Evolutionary conservation across 139 green algal species (phyloP), one percentile per base, ranked within the genome.

Genomic region (Desmodesmus armatus): DNA sequence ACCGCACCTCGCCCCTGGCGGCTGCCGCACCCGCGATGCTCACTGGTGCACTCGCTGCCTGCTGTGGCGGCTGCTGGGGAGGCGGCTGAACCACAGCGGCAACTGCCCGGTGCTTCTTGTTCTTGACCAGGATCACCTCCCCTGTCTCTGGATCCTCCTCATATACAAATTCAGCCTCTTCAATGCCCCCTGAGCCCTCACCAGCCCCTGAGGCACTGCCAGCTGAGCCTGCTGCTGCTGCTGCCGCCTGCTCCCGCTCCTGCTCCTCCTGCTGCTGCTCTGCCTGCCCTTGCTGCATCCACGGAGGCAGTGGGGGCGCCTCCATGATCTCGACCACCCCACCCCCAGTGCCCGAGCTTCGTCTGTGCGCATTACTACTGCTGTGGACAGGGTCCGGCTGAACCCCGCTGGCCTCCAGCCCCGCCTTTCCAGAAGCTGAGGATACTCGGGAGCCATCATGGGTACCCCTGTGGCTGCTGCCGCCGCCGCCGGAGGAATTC

Each of bases 251-350:
- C 13, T 1, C 65, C 19, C 40, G 7, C 60, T 69, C 60, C 31
- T 73, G 27, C 23, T 29, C 1, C 37, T 53, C 17, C 37, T 35
- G 37, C 37, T 33, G 37, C 19, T 33, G 33, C 37, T 19, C 3
- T 17, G 49, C 3, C 37, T 75, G 37, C 72, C 47, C 29, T 47
- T 7, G 43, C 47, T 62, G 44, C 72, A 82, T n/a, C 76, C 76
- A 82, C 3, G 13, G 15, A n/a, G 76, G 76, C 5, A 47, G 35
- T 13, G 76, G 76, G 0, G 76, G 76, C 17, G 76, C 76, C 55
- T 71, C n/a, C 55, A 82, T 27, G 5, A 82, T n/a, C n/a, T n/a
- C 76, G 2, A 82, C 40, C 21, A 53, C 76, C 40, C 41, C 76
- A 3, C 76, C 76, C 2, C 74, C 33, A 79, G 25, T 53, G 11